Conservation (phyloP, 495 filamentous ascomycete species). For the Choiromyces venosus region DNA sequence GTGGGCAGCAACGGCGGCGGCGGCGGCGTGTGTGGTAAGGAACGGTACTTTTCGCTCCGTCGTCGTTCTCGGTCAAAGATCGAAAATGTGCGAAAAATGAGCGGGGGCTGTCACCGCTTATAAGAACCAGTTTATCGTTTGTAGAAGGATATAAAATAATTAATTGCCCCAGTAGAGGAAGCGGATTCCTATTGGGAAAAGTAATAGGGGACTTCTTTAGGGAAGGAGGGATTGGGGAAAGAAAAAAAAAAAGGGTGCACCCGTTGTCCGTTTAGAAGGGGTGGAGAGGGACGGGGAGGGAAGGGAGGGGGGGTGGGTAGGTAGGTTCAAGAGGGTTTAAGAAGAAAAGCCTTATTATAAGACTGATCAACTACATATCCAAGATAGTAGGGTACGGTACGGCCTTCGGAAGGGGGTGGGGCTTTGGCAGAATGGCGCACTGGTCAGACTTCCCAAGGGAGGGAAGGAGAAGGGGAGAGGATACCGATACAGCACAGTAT, state of each 20-base stretch:
- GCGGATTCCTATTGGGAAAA: neutral
- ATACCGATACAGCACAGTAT: neutral
- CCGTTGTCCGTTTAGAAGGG: neutral
- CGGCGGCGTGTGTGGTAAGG: neutral
- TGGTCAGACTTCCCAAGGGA: neutral
- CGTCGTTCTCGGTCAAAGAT: neutral
- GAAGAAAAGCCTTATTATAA: neutral
- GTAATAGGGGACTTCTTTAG: neutral
- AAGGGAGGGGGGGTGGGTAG: neutral
- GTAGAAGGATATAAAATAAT: conserved; percentile 14
- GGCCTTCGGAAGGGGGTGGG: conserved; percentile 1
- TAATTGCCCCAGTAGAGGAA: conserved; percentile 15
- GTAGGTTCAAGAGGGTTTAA: neutral
- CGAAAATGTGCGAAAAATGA: neutral
- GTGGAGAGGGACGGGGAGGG: neutral
- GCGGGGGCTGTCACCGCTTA: conserved; percentile 30
- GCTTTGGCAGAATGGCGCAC: neutral
- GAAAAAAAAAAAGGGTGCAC: neutral
- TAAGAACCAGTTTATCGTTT: conserved; percentile 8
- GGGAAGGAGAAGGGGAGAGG: neutral
- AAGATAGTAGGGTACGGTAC: neutral
- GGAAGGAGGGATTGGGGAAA: neutral
- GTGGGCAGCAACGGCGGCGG: neutral
- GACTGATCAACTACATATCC: neutral
- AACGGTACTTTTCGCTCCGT: neutral